Conservation (phyloP, 495 filamentous ascomycete genomes). For the Venustampulla echinocandica region DNA sequence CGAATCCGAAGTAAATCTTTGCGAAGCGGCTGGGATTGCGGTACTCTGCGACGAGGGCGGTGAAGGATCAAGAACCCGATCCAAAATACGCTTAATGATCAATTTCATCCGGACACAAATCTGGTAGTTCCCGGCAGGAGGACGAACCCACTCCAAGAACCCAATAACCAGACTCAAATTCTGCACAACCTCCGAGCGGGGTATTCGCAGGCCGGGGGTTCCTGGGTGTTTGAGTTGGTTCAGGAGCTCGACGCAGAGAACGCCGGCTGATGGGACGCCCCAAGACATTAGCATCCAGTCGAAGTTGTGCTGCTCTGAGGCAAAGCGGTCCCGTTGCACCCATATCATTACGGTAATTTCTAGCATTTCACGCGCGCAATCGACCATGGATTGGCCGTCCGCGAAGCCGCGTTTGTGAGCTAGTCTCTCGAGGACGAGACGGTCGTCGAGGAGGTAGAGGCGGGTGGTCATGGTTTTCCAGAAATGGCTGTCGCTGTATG, state of each 20-base stretch:
- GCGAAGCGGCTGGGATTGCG: background rate
- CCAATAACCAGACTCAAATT: constrained; percentile 20
- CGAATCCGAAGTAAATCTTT: background rate
- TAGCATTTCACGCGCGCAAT: constrained; percentile 23
- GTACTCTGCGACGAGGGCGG: constrained; percentile 2
- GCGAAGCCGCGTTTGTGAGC: constrained; percentile 12
- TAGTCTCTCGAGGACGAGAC: constrained; percentile 16
- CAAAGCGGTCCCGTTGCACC: constrained; percentile 21
- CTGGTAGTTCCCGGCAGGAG: constrained; percentile 22
- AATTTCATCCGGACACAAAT: constrained; percentile 16
- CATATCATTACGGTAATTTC: constrained; percentile 21
- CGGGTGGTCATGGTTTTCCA: constrained; percentile 9
- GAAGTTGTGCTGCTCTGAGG: constrained; percentile 18
- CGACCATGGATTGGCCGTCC: constrained; percentile 21
- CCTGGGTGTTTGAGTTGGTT: constrained; percentile 16
- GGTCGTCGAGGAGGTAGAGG: constrained; percentile 15
- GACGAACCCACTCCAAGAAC: constrained; percentile 23
- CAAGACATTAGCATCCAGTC: constrained; percentile 23
- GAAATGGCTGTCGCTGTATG: constrained; percentile 1
- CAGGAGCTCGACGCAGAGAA: constrained; percentile 22
- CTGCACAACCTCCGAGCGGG: constrained; percentile 21
- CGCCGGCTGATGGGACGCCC: constrained; percentile 20
- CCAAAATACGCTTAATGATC: constrained; percentile 21
- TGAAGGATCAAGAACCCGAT: constrained; percentile 18
- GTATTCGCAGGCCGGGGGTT: constrained; percentile 1